Evolutionary conservation across 805 yeast genomes (phyloP), one percentile per base, ranked within the genome.

Genomic region (Peterozyma toletana): DNA sequence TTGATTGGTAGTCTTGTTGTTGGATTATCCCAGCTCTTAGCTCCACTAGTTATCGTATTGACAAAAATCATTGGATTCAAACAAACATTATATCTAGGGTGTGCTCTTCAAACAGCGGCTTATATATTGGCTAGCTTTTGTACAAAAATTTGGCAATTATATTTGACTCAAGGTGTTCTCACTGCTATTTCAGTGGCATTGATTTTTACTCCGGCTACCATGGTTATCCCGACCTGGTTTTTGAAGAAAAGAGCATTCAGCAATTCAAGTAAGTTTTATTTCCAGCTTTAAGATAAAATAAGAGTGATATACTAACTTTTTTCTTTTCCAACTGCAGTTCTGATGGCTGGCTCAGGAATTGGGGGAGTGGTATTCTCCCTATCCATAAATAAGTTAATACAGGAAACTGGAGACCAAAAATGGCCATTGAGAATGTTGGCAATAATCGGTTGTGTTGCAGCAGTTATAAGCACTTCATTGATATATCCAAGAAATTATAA

Each of bases 21-120:
- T 14, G 71, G 70, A 30, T 59, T 80, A 43, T 84, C 86, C 17
- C 82, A 83, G 55, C 59, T 73, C 49, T 59, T 78, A 43, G 64
- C 86, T 37, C 93, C 95, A 3, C 47, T 80, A 14, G 71, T 74
- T 0, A 63, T 73, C 44, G 50, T 78, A 1, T 47, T 73, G 6
- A 69, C 72, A 51, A 68, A 71, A 47, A 49, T 77, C 11, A 63
- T 76, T 48, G 83, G 87, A 0, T 60, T 75, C 46, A 71, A 67
- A 52, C 42, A 54, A 3, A 67, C 79, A 2, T 68, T 78, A 64
- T 36, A 55, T 1, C 29, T 64, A 2, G 80, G 80, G 1, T 56
- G 64, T 36, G 57, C 57, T 10, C 37, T 64, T 34, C 71, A 71
- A 43, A 67, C 71, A 43, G 48, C 67, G 1, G 65, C 70, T 1